Evolutionary conservation across 441 rosid species (phyloP).

Genomic region (Mallotus japonicus): DNA sequence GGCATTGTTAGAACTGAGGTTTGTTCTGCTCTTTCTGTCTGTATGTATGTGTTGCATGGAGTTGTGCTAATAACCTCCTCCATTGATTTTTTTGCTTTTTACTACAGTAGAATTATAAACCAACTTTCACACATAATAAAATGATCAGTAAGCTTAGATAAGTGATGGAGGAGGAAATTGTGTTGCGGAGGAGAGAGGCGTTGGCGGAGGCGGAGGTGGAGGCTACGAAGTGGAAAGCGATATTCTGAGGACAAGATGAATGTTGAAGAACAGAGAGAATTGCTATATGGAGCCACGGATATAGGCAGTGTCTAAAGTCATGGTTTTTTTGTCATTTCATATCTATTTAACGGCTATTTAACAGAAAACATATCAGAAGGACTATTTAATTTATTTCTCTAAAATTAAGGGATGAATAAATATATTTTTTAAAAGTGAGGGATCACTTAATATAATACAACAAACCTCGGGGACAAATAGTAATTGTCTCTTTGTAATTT

Average conservation of each 20-base stretch:
- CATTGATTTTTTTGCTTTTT: too few relatives aligned
- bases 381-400: too few relatives aligned
- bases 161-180: slow-evolving; percentile 73
- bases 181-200: slow-evolving; percentile 48
- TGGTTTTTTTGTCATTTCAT: too few relatives aligned
- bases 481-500: too few relatives aligned
- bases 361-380: too few relatives aligned
- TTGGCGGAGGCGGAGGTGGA: slow-evolving; percentile 65
- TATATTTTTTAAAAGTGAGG: too few relatives aligned
- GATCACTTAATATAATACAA: too few relatives aligned
- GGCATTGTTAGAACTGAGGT: slow-evolving; percentile 64
- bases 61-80: too few relatives aligned
- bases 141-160: slow-evolving; percentile 72
- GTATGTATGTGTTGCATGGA: not conserved
- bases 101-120: not conserved
- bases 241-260: slow-evolving; percentile 82
- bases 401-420: too few relatives aligned
- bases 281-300: slow-evolving; percentile 93
- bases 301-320: slow-evolving; percentile 32
- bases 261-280: slow-evolving; percentile 87
- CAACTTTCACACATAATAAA: too few relatives aligned
- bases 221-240: slow-evolving; percentile 79
- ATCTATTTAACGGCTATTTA: too few relatives aligned
- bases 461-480: too few relatives aligned
- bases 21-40: slow-evolving; percentile 3